Evolutionary conservation across 1,284 basidiomycete genomes (phyloP), one percentile per base, ranked within the genome.

Genomic region (Microbotryum silenes-acaulis): DNA sequence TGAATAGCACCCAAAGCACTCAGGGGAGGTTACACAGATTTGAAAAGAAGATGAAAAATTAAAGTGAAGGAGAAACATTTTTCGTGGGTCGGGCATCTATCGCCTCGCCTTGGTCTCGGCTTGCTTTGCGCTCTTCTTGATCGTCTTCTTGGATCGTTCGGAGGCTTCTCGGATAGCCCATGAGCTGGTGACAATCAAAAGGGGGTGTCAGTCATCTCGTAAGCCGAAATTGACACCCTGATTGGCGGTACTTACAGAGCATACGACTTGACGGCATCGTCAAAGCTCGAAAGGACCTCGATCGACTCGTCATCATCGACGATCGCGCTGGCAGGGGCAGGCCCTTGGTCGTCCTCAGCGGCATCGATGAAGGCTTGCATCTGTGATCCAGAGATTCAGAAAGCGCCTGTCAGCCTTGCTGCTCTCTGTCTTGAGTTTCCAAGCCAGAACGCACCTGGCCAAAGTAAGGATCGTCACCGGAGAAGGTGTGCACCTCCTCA

Each of bases 241-340:
- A 44, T 16, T 27, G 18, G 23, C 3, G 31, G 88, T 89, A 47
- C 88, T 88, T 3, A 66, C 61, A 91, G 80, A 73, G 91, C 85
- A 71, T 93, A 94, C 12, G 89, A 86, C 78, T 83, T 86, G 72
- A 85, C 86, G 27, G 90, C 89, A 77, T 94, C 91, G 85, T 74
- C 75, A 69, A 75, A 79, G 6, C 70, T 72, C 4, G 70, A 73
- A n/a, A 78, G 71, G 54, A 78, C 74, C n/a, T 65, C 66, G 49
- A 63, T 61, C 23, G 62, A 62, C 48, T 67, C 68, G 46, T 71
- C 70, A 52, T 68, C 67, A 0, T 68, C 71, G 29, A 72, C 58
- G 23, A 69, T 69, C 12, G 65, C 66, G 33, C 61, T 64, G 23
- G 56, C 48, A 12, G 53, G 48, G 12, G 49, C 49, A 0, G 64